Evolutionary conservation across 371 early-diverging fungal genomes (phyloP), one percentile per base, ranked within the genome.

Genomic region (Fennellomyces sp.): DNA sequence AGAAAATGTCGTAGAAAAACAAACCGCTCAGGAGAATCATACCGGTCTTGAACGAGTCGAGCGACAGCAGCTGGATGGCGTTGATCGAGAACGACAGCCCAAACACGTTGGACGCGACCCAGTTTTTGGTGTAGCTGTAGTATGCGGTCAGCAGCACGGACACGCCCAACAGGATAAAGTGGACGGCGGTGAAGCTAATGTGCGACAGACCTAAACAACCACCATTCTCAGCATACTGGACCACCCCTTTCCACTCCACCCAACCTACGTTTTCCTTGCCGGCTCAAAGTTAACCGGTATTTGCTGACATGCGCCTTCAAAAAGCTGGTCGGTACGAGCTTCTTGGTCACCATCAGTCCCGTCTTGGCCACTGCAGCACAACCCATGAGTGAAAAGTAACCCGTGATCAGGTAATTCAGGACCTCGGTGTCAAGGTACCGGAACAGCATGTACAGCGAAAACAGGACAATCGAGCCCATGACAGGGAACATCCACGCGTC

Each of bases 1-100:
- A 98, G 66, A 97, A 98, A 56, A 98, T 90, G 73, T 98, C 99
- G 68, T 98, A 98, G 47, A 96, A 69, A 78, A 98, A 98, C 41
- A 98, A 77, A 28, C 95, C 97, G 42, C 86, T 76, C 31, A 98
- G 85, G 42, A 98, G 84, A 39, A 94, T 91, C 79, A 95, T 92
- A 23, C 97, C 99, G 1, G 97, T 97, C 72, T 88, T 87, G 86
- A 97, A 96, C 0, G 96, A 94, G 70, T 97, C 97, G 38, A 97
- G 81, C 2, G 91, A 86, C 33, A 98, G 81, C 30, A 97, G 79
- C 57, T 89, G 88, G 58, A 97, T 90, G 30, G 95, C 95, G 52
- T 90, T 88, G 53, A 92, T 72, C 15, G 97, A 86, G 62, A 97
- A 93, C 31, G 95, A 87, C 47, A 94, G 74, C 11, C 95, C 99